phyloP scores from a whole-genome alignment of 257 asterid genomes.

The Solanum medicagineum region DNA sequence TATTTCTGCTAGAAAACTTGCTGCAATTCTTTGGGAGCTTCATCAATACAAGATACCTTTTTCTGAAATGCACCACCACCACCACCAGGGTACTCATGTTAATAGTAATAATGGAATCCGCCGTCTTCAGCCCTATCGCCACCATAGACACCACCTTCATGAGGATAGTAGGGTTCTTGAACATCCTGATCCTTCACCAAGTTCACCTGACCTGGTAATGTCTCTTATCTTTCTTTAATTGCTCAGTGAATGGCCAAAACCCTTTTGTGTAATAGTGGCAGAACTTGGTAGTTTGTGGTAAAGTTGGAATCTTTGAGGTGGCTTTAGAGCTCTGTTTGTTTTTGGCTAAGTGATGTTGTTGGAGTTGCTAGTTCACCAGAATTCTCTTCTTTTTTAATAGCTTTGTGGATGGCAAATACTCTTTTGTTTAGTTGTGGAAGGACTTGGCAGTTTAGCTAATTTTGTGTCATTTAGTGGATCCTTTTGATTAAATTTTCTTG shows the following conservation, averaged over 20 bases:
- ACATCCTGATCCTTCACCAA: conserved; percentile 55
- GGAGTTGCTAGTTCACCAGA: no score
- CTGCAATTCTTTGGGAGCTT: conserved; percentile 76
- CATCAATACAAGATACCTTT: conserved; percentile 44
- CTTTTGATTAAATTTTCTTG: background rate
- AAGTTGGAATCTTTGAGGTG: background rate
- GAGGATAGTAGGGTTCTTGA: conserved; percentile 26
- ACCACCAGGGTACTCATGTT: conserved; percentile 25
- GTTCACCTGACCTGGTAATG: conserved; percentile 55
- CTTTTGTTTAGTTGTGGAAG: no score
- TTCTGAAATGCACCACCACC: conserved; percentile 52
- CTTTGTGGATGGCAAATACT: no score
- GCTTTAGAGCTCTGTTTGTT: no score
- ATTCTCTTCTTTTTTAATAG: no score
- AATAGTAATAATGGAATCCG: conserved; percentile 25
- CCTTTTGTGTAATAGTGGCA: background rate
- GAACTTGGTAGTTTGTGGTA: background rate
- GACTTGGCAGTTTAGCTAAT: background rate
- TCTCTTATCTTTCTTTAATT: background rate
- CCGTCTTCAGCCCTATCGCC: conserved; percentile 33
- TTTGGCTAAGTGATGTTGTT: background rate
- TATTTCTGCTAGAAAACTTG: conserved; percentile 81
- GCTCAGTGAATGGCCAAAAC: background rate
- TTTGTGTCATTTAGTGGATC: background rate
- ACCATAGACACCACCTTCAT: conserved; percentile 21